Percentiles rank a stretch among this genome's conserved stretches.
Evolutionary conservation across 2,329 filamentous ascomycete species (phyloP).

Genomic region (Aquanectria penicillioides): DNA sequence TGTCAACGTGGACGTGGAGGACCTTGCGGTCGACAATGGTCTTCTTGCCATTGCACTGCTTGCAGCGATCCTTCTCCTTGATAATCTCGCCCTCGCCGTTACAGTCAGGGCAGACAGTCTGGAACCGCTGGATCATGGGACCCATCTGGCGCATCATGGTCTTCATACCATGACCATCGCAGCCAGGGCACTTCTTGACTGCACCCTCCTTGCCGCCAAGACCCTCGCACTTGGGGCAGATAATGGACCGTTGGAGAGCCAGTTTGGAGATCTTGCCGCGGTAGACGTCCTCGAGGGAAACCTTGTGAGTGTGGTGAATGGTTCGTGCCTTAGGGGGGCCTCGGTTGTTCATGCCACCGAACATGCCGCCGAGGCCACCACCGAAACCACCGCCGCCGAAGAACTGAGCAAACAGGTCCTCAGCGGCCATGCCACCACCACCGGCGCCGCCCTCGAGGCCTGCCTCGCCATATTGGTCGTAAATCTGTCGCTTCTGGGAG

Average conservation of each 20-base stretch:
- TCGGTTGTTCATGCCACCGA: conserved; percentile 79
- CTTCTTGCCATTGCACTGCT: conserved; percentile 97
- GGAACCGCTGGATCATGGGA: conserved; percentile 99
- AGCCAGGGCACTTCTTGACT: conserved; percentile 91
- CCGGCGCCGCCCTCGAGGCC: conserved; percentile 89
- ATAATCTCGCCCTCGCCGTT: conserved; percentile 97
- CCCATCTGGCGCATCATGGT: conserved; percentile 99
- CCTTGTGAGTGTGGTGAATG: conserved; percentile 98
- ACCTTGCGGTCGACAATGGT: conserved; percentile 97
- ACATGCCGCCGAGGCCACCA: conserved; percentile 75
- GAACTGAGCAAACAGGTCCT: conserved; percentile 97
- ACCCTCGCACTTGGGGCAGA: conserved; percentile 94
- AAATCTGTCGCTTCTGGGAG: conserved; percentile 87
- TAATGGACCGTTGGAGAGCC: conserved; percentile 95
- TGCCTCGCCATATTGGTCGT: conserved; percentile 98
- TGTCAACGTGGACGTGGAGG: conserved; percentile 96
- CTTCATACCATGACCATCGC: conserved; percentile 97
- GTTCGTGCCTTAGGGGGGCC: conserved; percentile 91
- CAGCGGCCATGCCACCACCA: conserved; percentile 89
- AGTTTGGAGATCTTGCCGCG: conserved; percentile 97
- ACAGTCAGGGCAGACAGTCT: conserved; percentile 98
- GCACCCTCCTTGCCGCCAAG: conserved; percentile 96
- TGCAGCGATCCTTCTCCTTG: conserved; percentile 97
- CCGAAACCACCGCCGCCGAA: conserved; percentile 75
- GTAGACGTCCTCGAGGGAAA: conserved; percentile 97